Evolutionary conservation across 345 rosid genomes (phyloP), one percentile per base, ranked within the genome.

Genomic region (Gossypium turneri): DNA sequence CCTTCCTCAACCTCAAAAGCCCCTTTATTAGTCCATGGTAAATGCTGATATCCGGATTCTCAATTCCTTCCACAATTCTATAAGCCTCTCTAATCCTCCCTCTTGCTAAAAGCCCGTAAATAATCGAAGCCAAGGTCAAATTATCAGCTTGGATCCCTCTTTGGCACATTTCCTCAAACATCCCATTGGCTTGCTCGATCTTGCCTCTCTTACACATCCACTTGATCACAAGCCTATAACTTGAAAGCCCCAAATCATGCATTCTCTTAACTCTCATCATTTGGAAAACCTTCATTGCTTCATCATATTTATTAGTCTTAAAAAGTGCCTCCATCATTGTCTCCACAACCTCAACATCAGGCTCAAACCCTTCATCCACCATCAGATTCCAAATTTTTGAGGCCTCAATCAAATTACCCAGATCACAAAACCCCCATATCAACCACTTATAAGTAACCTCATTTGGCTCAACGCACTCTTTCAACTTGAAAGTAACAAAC

Each of bases 1-100:
- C 61, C 7, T 56, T 56, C 61, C 27, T 56, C 29, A 56, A 56
- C 61, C 27, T 86, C 77, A 93, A 63, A 17, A 89, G 76, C 29
- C 98, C 98, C 81, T 85, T 93, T 24, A 91, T 90, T 82, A 93
- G 57, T 12, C 88, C 95, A 69, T 90, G 94, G 75, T 90, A 91
- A 67, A 88, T 80, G 27, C 73, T 73, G 57, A 90, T 90, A 78
- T 90, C 97, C 5, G 87, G 98, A 20, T 82, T 82, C 25, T 78
- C 75, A 59, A 88, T 78, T 25, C 67, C 74, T 7, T 85, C 86
- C 27, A 72, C 81, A 2, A 78, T 79, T n/a, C 24, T 74, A 17
- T 85, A 87, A 1, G 94, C 92, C 83, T 90, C 93, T 44, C 76
- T 73, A 22, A 88, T 78, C 77, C 88, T 85, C n/a, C 92, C 83